phyloP scores from a whole-genome alignment of 2,329 filamentous ascomycete genomes.

The Metarhizium brunneum region DNA sequence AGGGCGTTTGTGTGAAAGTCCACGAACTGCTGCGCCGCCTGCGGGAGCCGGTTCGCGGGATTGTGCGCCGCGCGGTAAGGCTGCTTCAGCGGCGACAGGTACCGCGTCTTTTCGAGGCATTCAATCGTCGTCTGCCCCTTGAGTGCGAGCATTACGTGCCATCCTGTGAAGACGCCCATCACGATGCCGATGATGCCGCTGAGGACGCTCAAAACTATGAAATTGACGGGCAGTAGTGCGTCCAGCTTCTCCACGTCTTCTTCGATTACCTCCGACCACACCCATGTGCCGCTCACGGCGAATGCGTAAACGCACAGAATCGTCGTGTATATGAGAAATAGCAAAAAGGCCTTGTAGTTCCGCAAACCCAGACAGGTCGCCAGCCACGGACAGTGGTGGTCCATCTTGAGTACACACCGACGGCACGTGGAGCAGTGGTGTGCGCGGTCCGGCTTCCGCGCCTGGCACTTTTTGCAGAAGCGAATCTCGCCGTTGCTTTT shows the following conservation, averaged over 20 bases:
- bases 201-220: slow-evolving; percentile 77
- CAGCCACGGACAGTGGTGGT: slow-evolving; percentile 97
- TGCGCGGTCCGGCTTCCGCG: slow-evolving; percentile 85
- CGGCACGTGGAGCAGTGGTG: slow-evolving; percentile 96
- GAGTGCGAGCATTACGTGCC: slow-evolving; percentile 78
- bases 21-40: slow-evolving; percentile 61
- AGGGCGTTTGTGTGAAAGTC: slow-evolving; percentile 77
- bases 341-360: slow-evolving; percentile 92
- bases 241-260: slow-evolving; percentile 63
- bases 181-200: slow-evolving; percentile 88
- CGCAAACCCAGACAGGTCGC: slow-evolving; percentile 88
- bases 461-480: slow-evolving; percentile 97
- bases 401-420: slow-evolving; percentile 97
- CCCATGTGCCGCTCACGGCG: slow-evolving; percentile 67
- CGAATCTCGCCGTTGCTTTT: slow-evolving; percentile 80
- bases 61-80: slow-evolving; percentile 56
- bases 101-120: slow-evolving; percentile 89
- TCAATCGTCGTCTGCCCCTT: slow-evolving; percentile 90
- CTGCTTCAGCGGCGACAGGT: slow-evolving; percentile 69
- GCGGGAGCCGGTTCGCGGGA: slow-evolving; percentile 37
- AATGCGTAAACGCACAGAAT: slow-evolving; percentile 80
- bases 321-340: slow-evolving; percentile 85
- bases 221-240: slow-evolving; percentile 77
- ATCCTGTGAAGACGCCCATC: slow-evolving; percentile 77
- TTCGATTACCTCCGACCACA: slow-evolving; percentile 72